Evolutionary conservation across 768 basidiomycete genomes (phyloP), one percentile per base, ranked within the genome.

Genomic region (Phanerodontia chrysosporium): DNA sequence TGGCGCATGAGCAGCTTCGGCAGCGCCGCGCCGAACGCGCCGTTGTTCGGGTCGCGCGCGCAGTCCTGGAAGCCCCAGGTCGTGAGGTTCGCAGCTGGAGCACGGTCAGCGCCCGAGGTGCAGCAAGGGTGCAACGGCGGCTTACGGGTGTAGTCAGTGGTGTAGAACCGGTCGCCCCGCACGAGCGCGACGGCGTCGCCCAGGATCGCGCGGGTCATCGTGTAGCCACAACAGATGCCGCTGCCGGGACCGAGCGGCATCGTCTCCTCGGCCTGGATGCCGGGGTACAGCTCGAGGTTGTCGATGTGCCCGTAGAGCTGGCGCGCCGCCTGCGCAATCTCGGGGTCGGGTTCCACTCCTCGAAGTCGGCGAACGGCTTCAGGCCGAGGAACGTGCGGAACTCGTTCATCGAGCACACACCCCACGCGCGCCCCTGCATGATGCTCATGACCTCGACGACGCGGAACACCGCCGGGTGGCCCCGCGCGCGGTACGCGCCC

Each of bases 381-480:
- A 92, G 72, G 16, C 86, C 85, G 46, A 92, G 73, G 72, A 89
- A 91, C 58, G 80, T 76, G 55, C 87, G 77, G 70, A 90, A 89
- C 66, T 89, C 87, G 65, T 89, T 89, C 69, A 62, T 63, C 57
- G 66, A 62, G 64, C 69, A 70, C 9, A 65, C 75, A 30, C 83
- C 83, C 83, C 84, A 85, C 5, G 62, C 61, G 45, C 85, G 69
- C 2, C 80, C 76, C 68, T 84, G 83, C 49, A 74, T 68, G 42
- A 86, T 84, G 1, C 78, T 80, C 72, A 85, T 70, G 16, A 84
- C 78, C 65, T 86, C 85, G 27, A 84, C 74, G 45, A 83, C 66
- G 14, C 80, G 69, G 61, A 85, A 65, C 3, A 75, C 76, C 2
- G 65, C 67, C 0, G 83, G 81, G 0, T 78, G 79, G 3, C 79